Evolutionary conservation across 495 filamentous ascomycete species (phyloP).

Genomic region (Hyaloscypha hepaticicola): DNA sequence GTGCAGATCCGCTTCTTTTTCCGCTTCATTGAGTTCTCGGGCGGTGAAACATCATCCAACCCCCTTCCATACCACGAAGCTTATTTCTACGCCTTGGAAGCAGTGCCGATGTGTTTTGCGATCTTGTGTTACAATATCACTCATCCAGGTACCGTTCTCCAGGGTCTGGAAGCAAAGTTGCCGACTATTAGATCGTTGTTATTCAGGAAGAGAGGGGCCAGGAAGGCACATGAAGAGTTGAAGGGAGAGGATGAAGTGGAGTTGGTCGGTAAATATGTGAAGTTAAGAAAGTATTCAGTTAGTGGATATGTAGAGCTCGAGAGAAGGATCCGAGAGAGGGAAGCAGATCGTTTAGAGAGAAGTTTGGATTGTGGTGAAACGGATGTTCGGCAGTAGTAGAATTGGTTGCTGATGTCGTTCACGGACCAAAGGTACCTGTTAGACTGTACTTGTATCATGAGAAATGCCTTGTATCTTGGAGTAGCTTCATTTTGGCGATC

Average conservation of each 20-base stretch:
- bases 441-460: no score
- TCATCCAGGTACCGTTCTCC: constrained; percentile 45
- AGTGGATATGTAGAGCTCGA: neutral
- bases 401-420: neutral
- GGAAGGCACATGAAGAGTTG: neutral
- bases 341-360: neutral
- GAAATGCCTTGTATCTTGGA: no score
- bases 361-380: neutral
- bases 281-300: neutral
- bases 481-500: no score
- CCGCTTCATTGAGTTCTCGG: constrained; percentile 55
- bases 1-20: constrained; percentile 55
- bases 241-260: neutral
- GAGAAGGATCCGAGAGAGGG: neutral
- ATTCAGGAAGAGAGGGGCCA: neutral
- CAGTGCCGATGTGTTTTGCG: constrained; percentile 55
- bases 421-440: neutral
- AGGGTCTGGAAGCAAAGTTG: constrained; percentile 5
- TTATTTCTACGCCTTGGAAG: constrained; percentile 56
- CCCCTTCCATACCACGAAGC: constrained; percentile 51
- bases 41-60: constrained; percentile 39
- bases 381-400: neutral
- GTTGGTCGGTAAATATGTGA: neutral
- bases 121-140: constrained; percentile 46
- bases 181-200: constrained; percentile 2